Percentiles rank a stretch among this genome's conserved stretches.
These are phyloP conservation scores for Calonectria multiphialidica DNA, from an alignment of 2,329 filamentous ascomycete species.

Conservation along the genomic window DNA sequence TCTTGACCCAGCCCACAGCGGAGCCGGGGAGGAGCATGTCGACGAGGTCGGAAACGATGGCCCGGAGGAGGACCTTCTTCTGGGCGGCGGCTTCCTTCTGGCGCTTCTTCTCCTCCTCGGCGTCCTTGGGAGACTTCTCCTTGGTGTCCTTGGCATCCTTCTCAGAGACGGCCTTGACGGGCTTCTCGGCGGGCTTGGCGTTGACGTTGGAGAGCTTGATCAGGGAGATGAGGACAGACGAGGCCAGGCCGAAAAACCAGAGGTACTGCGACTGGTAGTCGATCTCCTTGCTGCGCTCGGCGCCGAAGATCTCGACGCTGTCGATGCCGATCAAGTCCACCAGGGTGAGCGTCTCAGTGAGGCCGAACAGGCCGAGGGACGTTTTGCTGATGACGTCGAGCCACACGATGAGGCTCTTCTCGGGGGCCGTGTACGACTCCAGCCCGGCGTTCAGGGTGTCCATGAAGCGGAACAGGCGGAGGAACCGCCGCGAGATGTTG, in stretches of 20 bases:
- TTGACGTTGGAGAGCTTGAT: conserved; percentile 55
- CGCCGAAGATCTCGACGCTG: conserved; percentile 64
- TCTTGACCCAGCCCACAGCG: conserved; percentile 70
- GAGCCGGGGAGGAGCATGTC: conserved; percentile 73
- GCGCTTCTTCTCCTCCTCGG: conserved; percentile 50
- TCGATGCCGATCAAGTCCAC: conserved; percentile 61
- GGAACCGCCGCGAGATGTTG: conserved; percentile 68
- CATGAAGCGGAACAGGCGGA: conserved; percentile 78
- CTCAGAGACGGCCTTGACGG: conserved; percentile 20
- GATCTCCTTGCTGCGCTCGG: conserved; percentile 59
- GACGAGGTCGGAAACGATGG: conserved; percentile 67
- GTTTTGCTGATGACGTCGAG: conserved; percentile 69
- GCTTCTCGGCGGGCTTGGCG: conserved; percentile 16
- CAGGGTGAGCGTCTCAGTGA: conserved; percentile 75
- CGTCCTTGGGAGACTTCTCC: conserved; percentile 35
- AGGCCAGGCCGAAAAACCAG: conserved; percentile 74
- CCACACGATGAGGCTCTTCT: conserved; percentile 51
- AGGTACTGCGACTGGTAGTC: conserved; percentile 74
- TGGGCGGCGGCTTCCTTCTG: conserved; percentile 49
- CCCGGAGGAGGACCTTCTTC: conserved; percentile 56
- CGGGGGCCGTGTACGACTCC: conserved; percentile 50
- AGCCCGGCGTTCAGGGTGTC: conserved; percentile 68
- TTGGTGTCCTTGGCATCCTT: conserved; percentile 26
- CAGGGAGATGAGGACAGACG: conserved; percentile 59
- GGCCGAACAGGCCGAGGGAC: conserved; percentile 74